These are phyloP conservation scores for Mycena polygramma DNA, from an alignment of 768 basidiomycete species.

Conservation along the genomic window DNA sequence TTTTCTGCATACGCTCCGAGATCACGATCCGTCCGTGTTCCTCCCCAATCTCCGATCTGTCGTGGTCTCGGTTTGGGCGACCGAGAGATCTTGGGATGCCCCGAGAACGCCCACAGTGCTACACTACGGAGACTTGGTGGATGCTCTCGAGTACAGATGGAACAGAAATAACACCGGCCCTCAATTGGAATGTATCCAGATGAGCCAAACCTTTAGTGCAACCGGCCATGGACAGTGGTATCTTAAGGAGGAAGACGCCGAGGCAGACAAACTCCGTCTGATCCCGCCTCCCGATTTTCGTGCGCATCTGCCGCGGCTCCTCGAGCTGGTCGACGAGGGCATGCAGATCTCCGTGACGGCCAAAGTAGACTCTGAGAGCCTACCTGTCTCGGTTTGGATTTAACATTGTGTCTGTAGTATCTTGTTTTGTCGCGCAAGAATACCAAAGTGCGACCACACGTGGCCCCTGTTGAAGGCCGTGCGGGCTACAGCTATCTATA, in stretches of 20 bases:
- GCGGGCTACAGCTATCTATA: too few species aligned
- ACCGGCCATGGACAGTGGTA: too few species aligned
- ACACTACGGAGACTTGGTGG: background rate
- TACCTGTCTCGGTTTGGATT: too few species aligned
- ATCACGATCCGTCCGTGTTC: background rate
- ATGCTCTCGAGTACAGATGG: background rate
- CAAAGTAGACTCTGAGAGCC: too few species aligned
- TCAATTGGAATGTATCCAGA: slow-evolving; percentile 1
- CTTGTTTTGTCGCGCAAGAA: too few species aligned
- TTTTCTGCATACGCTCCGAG: background rate
- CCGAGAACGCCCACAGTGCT: background rate
- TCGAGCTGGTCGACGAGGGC: slow-evolving; percentile 1
- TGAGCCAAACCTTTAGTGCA: background rate
- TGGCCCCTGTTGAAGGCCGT: too few species aligned
- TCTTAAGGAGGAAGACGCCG: too few species aligned
- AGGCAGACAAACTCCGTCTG: background rate
- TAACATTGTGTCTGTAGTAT: too few species aligned
- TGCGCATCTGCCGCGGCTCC: background rate
- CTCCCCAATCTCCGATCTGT: slow-evolving; percentile 3
- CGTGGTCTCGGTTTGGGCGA: too few species aligned
- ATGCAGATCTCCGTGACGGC: slow-evolving; percentile 7
- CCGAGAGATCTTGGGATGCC: too few species aligned
- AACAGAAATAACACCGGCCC: background rate
- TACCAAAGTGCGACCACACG: too few species aligned
- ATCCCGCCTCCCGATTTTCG: slow-evolving; percentile 1